Base-by-base conservation (phyloP, 2,329 filamentous ascomycete species). In the Epichloe coenophiala region DNA sequence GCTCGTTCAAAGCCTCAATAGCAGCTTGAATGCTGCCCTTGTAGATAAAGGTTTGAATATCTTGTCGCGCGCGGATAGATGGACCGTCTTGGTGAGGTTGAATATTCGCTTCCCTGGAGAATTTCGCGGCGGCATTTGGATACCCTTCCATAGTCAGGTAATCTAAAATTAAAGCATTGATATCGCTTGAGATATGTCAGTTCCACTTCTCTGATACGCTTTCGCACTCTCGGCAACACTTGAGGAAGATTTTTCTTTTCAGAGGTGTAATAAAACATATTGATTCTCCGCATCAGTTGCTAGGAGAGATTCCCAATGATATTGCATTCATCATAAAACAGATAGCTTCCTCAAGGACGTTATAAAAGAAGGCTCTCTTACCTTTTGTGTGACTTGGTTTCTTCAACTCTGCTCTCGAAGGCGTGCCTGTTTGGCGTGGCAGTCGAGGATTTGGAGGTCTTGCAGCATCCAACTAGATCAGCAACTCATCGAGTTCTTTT, bases 271-370 rank as follows among this genome's bases (percentile, higher is more conserved):
- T 47, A 50, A 66, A 65, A 59, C 55, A 66, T 67, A 87, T 83
- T 76, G 72, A 69, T 82, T 88, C 82, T 98, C 93, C 84, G 87
- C 93, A 98, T 78, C 70, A 67, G 71, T 80, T 45, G 78, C 87
- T 97, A 88, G 86, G 93, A 98, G 94, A 98, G 93, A 98, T 98
- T 98, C 93, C 93, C 93, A 98, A 95, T 94, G 84, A 87, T 83
- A 83, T 77, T 72, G 19, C 77, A 74, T 87, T 94, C 90, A 95
- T 95, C 75, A 81, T 74, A 60, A 72, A 57, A 33, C 42, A 13
- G 9, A 19, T 9, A 19, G 17, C 33, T 40, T 23, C 15, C 17
- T 31, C 5, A 33, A n/a, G 7, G 35, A 39, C 12, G 38, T 37
- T n/a, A 11, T 3, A 12, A 21, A 13, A 21, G 39, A 19, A 27